phyloP scores from a whole-genome alignment of 176 grass and related monocot species.

The Aegilops tauschii region DNA sequence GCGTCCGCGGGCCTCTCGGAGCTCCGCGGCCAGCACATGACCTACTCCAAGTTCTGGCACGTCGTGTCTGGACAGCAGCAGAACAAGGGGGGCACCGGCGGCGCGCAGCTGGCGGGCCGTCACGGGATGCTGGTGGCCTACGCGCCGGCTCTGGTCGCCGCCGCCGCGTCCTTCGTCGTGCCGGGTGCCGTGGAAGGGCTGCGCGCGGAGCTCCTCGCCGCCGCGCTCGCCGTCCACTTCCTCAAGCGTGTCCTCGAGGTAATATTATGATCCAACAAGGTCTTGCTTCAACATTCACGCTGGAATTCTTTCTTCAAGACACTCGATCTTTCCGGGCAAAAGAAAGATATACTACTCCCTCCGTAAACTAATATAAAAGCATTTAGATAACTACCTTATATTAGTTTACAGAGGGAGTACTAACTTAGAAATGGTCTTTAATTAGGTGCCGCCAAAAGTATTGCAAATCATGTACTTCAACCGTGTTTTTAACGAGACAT shows the following conservation, averaged over 20 bases:
- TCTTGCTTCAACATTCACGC: neutral
- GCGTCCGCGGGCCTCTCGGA: slow-evolving; percentile 48
- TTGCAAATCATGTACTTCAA: no score
- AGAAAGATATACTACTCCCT: no score
- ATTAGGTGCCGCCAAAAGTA: no score
- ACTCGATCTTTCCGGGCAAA: no score
- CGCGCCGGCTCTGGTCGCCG: slow-evolving; percentile 51
- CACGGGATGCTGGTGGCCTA: slow-evolving; percentile 68
- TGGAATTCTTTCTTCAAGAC: no score
- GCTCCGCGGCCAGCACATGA: slow-evolving; percentile 46
- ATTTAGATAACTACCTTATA: no score
- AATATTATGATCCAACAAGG: neutral
- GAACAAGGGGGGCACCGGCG: neutral
- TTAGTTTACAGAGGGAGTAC: no score
- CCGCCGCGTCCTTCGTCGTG: slow-evolving; percentile 38
- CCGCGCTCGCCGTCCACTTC: slow-evolving; percentile 61
- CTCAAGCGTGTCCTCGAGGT: slow-evolving; percentile 86
- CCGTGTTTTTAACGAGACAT: no score
- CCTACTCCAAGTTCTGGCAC: slow-evolving; percentile 89
- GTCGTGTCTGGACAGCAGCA: neutral
- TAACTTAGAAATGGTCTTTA: no score
- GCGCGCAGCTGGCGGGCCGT: slow-evolving; percentile 29
- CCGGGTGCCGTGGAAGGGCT: slow-evolving; percentile 31
- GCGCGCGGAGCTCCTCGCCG: slow-evolving; percentile 34
- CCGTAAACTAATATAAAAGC: no score